These are phyloP conservation scores for Claviceps purpurea DNA, from an alignment of 2,329 filamentous ascomycete species.

Conservation along the genomic window DNA sequence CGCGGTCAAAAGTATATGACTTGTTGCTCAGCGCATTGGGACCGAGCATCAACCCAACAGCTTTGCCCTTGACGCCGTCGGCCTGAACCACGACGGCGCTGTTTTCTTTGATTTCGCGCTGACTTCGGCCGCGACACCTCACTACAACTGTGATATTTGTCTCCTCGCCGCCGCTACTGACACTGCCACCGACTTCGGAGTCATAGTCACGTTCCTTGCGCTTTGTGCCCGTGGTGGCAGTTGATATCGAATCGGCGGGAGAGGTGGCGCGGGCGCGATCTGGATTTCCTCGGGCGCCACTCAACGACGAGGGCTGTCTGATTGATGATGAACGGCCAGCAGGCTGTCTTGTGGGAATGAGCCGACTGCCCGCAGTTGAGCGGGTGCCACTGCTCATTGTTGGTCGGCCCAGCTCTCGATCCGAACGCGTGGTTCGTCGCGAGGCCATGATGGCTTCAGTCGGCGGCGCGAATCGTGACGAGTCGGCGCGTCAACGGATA, in stretches of 20 bases:
- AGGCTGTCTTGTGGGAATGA: constrained; percentile 1
- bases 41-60: constrained; percentile 81
- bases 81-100: constrained; percentile 84
- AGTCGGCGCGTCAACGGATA: neutral
- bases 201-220: constrained; percentile 83
- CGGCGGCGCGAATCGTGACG: neutral
- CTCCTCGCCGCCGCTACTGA: constrained; percentile 44
- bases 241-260: constrained; percentile 52
- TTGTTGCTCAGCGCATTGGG: constrained; percentile 89
- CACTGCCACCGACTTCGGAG: constrained; percentile 27
- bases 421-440: constrained; percentile 7
- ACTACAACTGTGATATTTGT: constrained; percentile 98
- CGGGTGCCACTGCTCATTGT: constrained; percentile 3
- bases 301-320: constrained; percentile 2
- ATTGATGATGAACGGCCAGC: constrained; percentile 1
- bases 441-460: constrained; percentile 5
- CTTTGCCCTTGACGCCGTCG: constrained; percentile 75
- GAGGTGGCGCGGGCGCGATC: constrained; percentile 20
- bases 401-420: constrained; percentile 6
- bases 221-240: constrained; percentile 48
- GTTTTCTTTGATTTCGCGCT: constrained; percentile 86
- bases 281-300: constrained; percentile 1
- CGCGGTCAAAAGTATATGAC: constrained; percentile 91
- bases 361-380: constrained; percentile 1
- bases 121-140: constrained; percentile 80